phyloP scores from a whole-genome alignment of 176 grass and related monocot species.

The Thinopyrum elongatum region DNA sequence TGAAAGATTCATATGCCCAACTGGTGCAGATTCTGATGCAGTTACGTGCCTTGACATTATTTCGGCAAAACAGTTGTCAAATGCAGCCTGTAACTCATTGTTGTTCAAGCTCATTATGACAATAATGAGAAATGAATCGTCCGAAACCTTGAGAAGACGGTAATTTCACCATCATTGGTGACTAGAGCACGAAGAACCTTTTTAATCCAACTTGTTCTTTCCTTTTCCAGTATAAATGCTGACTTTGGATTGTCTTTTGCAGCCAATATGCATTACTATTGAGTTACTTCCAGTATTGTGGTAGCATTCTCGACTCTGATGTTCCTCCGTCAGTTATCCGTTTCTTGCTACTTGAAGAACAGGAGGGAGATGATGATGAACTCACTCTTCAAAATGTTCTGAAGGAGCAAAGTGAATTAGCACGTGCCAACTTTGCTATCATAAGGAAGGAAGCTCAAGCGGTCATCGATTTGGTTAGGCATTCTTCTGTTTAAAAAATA shows the following conservation, averaged over 20 bases:
- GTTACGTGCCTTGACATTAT: conserved; percentile 87
- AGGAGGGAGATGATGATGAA: conserved; percentile 86
- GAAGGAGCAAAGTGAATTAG: conserved; percentile 86
- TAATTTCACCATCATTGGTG: conserved; percentile 38
- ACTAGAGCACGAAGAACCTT: not conserved
- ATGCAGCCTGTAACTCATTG: conserved; percentile 84
- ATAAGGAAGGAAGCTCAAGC: conserved; percentile 90
- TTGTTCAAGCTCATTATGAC: conserved; percentile 89
- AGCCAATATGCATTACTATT: conserved; percentile 97
- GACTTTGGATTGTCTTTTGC: conserved; percentile 32
- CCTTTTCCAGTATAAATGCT: conserved; percentile 9
- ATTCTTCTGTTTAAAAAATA: conserved; percentile 30
- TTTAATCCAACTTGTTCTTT: conserved; percentile 8
- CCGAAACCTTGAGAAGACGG: conserved; percentile 95
- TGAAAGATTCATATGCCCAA: conserved; percentile 85
- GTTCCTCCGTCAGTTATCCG: conserved; percentile 73
- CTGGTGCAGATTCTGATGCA: conserved; percentile 75
- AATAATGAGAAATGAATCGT: conserved; percentile 77
- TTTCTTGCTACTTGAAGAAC: conserved; percentile 79
- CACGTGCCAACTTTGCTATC: conserved; percentile 72
- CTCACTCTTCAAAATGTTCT: conserved; percentile 82
- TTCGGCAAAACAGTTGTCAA: conserved; percentile 73
- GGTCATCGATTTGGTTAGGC: conserved; percentile 73
- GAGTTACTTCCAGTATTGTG: conserved; percentile 95
- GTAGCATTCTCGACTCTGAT: conserved; percentile 85